Evolutionary conservation across 2,329 filamentous ascomycete species (phyloP).

Genomic region (Pseudogymnoascus sp.): DNA sequence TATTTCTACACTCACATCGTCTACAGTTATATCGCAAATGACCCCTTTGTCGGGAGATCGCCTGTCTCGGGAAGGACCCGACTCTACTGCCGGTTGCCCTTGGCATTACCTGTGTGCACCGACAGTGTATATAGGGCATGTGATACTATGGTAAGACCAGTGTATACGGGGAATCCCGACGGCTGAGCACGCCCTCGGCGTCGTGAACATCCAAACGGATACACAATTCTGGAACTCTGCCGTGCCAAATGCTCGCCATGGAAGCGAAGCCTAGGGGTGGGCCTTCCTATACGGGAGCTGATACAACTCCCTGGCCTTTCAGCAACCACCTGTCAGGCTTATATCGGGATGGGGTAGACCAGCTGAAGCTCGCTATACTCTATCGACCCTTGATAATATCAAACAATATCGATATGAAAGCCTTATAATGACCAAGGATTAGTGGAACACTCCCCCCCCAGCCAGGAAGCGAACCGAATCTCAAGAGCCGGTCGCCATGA

Average conservation of each 20-base stretch:
- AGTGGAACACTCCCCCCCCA: background rate
- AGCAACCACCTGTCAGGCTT: background rate
- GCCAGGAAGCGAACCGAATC: background rate
- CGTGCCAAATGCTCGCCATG: background rate
- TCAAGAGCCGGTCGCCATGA: background rate
- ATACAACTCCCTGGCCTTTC: background rate
- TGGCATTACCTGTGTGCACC: background rate
- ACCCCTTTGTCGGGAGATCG: background rate
- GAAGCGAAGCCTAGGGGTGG: background rate
- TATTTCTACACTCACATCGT: background rate
- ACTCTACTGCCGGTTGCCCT: background rate
- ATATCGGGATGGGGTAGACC: background rate
- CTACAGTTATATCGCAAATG: background rate
- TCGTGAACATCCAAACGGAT: background rate
- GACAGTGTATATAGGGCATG: background rate
- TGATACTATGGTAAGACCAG: background rate
- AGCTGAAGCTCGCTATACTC: background rate
- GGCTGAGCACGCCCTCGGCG: background rate
- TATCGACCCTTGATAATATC: background rate
- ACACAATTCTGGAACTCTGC: background rate
- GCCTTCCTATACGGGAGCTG: background rate
- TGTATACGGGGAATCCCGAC: background rate
- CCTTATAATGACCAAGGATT: background rate
- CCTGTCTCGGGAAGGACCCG: background rate
- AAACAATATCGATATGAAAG: background rate